These are phyloP conservation scores for Boletus patriciae DNA, from an alignment of 768 basidiomycete species.

Conservation along the genomic window DNA sequence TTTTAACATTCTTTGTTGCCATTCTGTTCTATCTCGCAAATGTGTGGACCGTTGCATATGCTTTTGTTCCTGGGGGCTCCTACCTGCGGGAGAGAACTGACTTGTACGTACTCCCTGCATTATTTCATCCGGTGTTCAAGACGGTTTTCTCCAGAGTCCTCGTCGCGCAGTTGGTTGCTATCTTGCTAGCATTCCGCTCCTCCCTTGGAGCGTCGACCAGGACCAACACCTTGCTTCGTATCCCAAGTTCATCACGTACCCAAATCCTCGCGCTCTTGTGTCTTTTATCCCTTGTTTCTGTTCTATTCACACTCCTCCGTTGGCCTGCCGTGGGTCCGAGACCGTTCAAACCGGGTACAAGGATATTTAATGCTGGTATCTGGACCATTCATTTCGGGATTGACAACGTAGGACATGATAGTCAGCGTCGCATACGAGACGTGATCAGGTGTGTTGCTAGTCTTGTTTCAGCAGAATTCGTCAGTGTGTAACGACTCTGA, in stretches of 20 bases:
- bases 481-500: background rate
- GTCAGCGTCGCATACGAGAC: conserved; percentile 35
- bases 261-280: conserved; percentile 39
- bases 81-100: conserved; percentile 78
- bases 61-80: conserved; percentile 81
- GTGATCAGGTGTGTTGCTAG: conserved; percentile 59
- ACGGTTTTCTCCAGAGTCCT: conserved; percentile 45
- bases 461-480: background rate
- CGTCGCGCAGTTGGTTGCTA: conserved; percentile 48
- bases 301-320: conserved; percentile 54
- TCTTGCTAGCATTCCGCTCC: conserved; percentile 51
- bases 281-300: conserved; percentile 45
- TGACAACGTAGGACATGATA: conserved; percentile 36
- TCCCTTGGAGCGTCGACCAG: conserved; percentile 17
- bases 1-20: conserved; percentile 58
- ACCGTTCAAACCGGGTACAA: conserved; percentile 61
- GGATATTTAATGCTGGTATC: conserved; percentile 78
- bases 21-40: conserved; percentile 64
- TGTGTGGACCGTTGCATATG: conserved; percentile 86
- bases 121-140: background rate
- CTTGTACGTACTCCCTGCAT: conserved; percentile 44
- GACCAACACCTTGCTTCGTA: conserved; percentile 3
- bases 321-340: conserved; percentile 49
- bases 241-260: conserved; percentile 22
- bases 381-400: conserved; percentile 93